Evolutionary conservation across 306 rosid species (phyloP).

Genomic region (Luffa aegyptiaca): DNA sequence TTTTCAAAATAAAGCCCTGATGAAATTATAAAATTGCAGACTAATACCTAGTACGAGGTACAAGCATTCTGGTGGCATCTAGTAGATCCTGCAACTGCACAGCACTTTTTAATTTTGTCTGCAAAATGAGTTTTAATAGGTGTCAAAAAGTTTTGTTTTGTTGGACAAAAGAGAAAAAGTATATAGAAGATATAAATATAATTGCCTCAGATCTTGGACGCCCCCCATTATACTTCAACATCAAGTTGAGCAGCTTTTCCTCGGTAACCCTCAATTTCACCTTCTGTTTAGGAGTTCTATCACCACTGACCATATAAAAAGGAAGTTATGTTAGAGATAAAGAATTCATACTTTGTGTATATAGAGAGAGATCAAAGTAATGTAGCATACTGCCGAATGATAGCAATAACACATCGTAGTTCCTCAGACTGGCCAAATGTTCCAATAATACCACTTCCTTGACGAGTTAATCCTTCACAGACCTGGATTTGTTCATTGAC

Average conservation of each 20-base stretch:
- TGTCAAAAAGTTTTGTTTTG: neutral
- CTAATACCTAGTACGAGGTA: constrained; percentile 78
- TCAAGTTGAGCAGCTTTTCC: constrained; percentile 76
- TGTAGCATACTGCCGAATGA: constrained; percentile 82
- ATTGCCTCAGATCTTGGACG: constrained; percentile 83
- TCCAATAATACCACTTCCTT: constrained; percentile 85
- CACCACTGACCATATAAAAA: constrained; percentile 62
- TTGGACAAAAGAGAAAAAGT: neutral
- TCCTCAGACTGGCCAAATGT: constrained; percentile 88
- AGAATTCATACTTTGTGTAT: constrained; percentile 1
- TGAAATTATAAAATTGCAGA: neutral
- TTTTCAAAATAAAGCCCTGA: neutral
- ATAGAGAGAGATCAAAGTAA: constrained; percentile 1
- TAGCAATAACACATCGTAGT: constrained; percentile 86
- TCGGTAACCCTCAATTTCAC: constrained; percentile 94
- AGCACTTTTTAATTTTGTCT: constrained; percentile 97
- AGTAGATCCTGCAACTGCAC: constrained; percentile 92
- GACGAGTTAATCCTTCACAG: constrained; percentile 78
- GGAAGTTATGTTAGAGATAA: constrained; percentile 17
- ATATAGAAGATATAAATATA: constrained; percentile 13
- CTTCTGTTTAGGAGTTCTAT: constrained; percentile 99
- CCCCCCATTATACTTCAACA: constrained; percentile 93
- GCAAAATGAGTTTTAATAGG: constrained; percentile 17
- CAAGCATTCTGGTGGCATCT: constrained; percentile 93
- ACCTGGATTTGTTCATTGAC: constrained; percentile 59